phyloP scores from a whole-genome alignment of 2,329 filamentous ascomycete species.

The Cyphellophora europaea region DNA sequence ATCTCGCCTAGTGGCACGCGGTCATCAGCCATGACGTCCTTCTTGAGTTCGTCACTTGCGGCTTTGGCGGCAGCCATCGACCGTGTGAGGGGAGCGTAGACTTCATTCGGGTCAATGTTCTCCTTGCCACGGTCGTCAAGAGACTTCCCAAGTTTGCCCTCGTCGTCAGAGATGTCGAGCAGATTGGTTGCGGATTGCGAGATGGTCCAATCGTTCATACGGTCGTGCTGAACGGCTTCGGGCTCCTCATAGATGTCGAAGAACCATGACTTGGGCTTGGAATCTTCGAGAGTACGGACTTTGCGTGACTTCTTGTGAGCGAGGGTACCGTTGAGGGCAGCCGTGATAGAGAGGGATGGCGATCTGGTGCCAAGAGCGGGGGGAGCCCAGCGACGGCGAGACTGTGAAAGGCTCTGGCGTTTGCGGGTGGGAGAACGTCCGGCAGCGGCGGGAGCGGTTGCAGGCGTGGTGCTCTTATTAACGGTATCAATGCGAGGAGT shows the following conservation, averaged over 20 bases:
- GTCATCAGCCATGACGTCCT: constrained; percentile 46
- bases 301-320: constrained; percentile 19
- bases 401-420: constrained; percentile 58
- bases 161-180: constrained; percentile 83
- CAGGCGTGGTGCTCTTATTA: constrained; percentile 31
- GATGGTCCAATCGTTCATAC: constrained; percentile 51
- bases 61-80: constrained; percentile 28
- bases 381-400: constrained; percentile 64
- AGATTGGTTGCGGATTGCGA: constrained; percentile 75
- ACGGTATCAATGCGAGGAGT: constrained; percentile 16
- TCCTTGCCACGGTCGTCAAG: constrained; percentile 70
- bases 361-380: constrained; percentile 44
- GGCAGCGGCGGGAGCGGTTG: constrained; percentile 58
- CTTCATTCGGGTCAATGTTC: constrained; percentile 65
- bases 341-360: constrained; percentile 73
- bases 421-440: constrained; percentile 75
- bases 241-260: constrained; percentile 95
- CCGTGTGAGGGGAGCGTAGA: constrained; percentile 52
- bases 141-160: constrained; percentile 41
- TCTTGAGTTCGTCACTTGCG: constrained; percentile 4
- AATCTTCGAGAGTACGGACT: constrained; percentile 45
- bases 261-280: constrained; percentile 59
- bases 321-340: constrained; percentile 69
- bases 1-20: constrained; percentile 60
- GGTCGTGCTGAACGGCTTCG: constrained; percentile 80